Evolutionary conservation across 1,284 basidiomycete genomes (phyloP).

Genomic region (Blastosporella zonata): DNA sequence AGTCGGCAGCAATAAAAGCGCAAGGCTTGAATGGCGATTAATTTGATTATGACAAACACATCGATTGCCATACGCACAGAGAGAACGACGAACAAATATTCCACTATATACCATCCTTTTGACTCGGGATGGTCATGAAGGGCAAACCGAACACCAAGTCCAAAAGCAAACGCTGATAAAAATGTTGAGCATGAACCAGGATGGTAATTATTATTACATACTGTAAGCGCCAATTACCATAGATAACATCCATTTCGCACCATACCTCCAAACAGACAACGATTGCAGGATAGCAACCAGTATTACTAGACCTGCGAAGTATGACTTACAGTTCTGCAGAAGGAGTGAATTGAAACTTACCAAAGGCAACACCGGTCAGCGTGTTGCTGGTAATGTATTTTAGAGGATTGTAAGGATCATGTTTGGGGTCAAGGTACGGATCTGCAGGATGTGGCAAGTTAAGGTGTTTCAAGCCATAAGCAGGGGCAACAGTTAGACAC

Average conservation of each 20-base stretch:
- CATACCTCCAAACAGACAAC: constrained; percentile 43
- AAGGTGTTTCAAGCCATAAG: not conserved
- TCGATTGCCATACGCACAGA: constrained; percentile 39
- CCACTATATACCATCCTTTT: constrained; percentile 52
- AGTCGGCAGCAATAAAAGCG: constrained; percentile 75
- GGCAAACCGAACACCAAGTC: constrained; percentile 50
- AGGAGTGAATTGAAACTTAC: constrained; percentile 29
- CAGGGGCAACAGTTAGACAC: constrained; percentile 2
- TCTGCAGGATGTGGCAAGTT: constrained; percentile 32
- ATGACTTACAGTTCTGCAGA: not conserved
- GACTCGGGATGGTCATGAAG: constrained; percentile 43
- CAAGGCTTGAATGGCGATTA: constrained; percentile 46
- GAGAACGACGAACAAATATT: constrained; percentile 64
- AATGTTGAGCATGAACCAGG: not conserved
- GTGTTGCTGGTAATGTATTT: constrained; percentile 61
- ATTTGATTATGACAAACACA: constrained; percentile 4
- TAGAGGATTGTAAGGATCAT: constrained; percentile 55
- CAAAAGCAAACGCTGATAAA: constrained; percentile 45
- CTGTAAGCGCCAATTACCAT: constrained; percentile 67
- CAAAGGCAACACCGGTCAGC: constrained; percentile 52
- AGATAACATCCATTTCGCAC: constrained; percentile 59
- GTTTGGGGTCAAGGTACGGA: constrained; percentile 48
- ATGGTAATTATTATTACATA: constrained; percentile 24
- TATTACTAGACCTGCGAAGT: constrained; percentile 43
- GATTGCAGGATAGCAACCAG: constrained; percentile 51